Conservation (phyloP, 305 asterid species). For the Fraxinus nigra region DNA sequence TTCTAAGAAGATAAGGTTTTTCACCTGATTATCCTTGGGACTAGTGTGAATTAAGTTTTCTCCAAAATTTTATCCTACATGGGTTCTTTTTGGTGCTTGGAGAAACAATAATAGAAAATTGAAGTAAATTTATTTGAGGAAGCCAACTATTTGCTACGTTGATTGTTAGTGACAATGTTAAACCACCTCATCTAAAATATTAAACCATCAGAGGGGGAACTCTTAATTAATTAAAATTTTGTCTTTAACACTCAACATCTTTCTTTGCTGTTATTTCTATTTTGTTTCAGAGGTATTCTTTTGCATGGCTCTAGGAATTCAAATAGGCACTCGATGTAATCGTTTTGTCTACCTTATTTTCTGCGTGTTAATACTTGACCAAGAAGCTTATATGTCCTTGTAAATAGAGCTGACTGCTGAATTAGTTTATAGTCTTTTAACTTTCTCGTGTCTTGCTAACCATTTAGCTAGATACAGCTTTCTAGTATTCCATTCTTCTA, state of each 20-base stretch:
- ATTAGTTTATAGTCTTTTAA: not conserved
- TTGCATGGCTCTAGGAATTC: not conserved
- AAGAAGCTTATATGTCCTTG: slow-evolving; percentile 10
- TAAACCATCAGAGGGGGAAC: not conserved
- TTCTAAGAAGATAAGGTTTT: not conserved
- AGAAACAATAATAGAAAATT: not conserved
- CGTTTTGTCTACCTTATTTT: not conserved
- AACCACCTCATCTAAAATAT: not conserved
- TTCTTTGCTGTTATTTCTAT: not conserved
- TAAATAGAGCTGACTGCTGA: slow-evolving; percentile 15
- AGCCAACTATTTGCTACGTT: not conserved
- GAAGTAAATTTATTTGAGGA: not conserved
- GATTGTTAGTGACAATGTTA: not conserved
- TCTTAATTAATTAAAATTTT: not conserved
- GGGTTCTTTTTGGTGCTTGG: not conserved
- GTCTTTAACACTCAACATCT: not conserved
- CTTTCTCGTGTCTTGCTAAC: slow-evolving; percentile 15
- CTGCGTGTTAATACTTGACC: slow-evolving; percentile 9
- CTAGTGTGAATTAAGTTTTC: not conserved
- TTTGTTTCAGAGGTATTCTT: not conserved
- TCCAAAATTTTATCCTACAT: not conserved
- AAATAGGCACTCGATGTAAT: not conserved
- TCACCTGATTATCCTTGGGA: not conserved
- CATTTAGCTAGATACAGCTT: slow-evolving; percentile 12
- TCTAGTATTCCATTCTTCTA: slow-evolving; percentile 9